Evolutionary conservation across 768 basidiomycete species (phyloP), one percentile per base, ranked within the genome.

Genomic region (Leccinellum luteum): DNA sequence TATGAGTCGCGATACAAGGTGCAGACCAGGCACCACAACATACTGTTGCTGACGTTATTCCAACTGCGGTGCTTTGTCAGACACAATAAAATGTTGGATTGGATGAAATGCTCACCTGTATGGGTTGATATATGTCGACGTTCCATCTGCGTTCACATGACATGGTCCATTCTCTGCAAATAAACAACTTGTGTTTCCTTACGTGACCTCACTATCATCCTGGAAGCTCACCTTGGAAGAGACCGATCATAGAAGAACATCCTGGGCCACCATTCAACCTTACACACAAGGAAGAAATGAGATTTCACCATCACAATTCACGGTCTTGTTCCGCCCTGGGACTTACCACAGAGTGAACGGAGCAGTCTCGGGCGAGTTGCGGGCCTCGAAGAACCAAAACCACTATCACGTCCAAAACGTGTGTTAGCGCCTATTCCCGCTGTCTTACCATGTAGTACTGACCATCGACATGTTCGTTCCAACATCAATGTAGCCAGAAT

Each of bases 351-450:
- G 74, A 2, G 85, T 85, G 63, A 89, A 83, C 0, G 86, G 86
- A 0, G 85, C 85, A 2, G 78, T 84, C 50, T 85, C 81, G 0
- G 85, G 83, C 3, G 76, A 72, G 30, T 81, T 70, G 14, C 87
- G 78, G 3, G 86, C 79, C 59, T 84, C 87, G 53, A 88, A 89
- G 69, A 87, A 88, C 84, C 86, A 88, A 64, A 87, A 88, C 84
- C 84, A 87, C 85, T 86, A 53, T 14, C 44, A 51, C 38, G 30
- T 12, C 17, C 10, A 47, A 7, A 21, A 31, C 17, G 13, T 8
- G 19, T 19, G 41, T 69, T 4, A 68, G 47, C 15, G 32, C 8
- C 8, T 10, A 14, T n/a, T 10, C 3, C 38, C 14, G 31, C 35
- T 45, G 21, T 14, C n/a, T 19, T 23, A 31, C 3, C 17, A 45